A percentile compares a stretch with the other conserved stretches of the same genome.
Evolutionary conservation across 208 protist species (phyloP).

Genomic region (Trypanosoma cruzi): DNA sequence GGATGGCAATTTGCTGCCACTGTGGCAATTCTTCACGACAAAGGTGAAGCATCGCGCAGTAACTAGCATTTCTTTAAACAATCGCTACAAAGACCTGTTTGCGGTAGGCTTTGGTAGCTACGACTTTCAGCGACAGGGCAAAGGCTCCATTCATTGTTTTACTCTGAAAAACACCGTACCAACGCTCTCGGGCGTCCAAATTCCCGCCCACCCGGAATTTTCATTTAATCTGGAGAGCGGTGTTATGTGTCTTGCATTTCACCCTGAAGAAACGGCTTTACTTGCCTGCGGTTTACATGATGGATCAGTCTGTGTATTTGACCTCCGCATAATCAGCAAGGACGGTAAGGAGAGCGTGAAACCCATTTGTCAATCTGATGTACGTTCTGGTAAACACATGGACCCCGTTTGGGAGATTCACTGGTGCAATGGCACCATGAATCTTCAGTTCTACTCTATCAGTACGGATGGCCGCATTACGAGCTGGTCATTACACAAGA

Average conservation of each 20-base stretch:
- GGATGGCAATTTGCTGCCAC: constrained; percentile 94
- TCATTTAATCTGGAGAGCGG: constrained; percentile 91
- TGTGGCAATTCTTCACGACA: constrained; percentile 95
- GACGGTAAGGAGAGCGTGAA: constrained; percentile 56
- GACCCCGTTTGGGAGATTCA: constrained; percentile 97
- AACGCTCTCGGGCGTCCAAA: constrained; percentile 40
- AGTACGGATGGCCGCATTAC: constrained; percentile 96
- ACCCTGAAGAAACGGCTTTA: constrained; percentile 88
- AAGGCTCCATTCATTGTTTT: constrained; percentile 95
- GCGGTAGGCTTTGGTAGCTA: constrained; percentile 97
- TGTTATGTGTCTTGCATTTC: constrained; percentile 97
- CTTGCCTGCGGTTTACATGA: constrained; percentile 97
- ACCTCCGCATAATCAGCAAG: constrained; percentile 71
- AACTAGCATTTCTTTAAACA: constrained; percentile 95
- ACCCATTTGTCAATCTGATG: constrained; percentile 91
- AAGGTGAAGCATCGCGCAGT: constrained; percentile 90
- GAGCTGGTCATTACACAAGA: constrained; percentile 95
- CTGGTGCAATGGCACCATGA: constrained; percentile 56
- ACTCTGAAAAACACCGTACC: constrained; percentile 97
- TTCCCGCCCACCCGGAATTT: constrained; percentile 93
- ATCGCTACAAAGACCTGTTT: constrained; percentile 96
- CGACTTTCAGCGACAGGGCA: constrained; percentile 96
- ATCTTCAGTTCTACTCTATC: constrained; percentile 95
- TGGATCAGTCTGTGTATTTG: constrained; percentile 95
- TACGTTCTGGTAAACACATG: constrained; percentile 96